Conservation (phyloP, 805 yeast species). For the Myxozyma nipponensis region DNA sequence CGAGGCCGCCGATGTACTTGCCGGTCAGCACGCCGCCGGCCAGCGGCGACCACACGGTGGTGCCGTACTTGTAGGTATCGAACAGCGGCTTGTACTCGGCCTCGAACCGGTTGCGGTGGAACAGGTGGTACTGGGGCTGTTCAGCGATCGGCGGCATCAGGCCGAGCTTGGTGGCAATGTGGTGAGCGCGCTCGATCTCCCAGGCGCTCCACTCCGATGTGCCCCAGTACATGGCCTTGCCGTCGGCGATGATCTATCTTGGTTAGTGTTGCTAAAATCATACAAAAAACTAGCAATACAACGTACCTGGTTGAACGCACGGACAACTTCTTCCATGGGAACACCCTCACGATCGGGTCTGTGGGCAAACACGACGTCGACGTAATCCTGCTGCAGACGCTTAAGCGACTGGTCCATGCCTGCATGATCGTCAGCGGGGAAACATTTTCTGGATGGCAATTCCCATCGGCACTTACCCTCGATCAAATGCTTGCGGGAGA, state of each 20-base stretch:
- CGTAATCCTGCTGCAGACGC: slow-evolving; percentile 36
- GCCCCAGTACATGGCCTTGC: slow-evolving; percentile 38
- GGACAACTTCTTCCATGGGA: slow-evolving; percentile 37
- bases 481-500: slow-evolving; percentile 36
- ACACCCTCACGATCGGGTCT: slow-evolving; percentile 33
- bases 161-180: slow-evolving; percentile 35
- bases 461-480: slow-evolving; percentile 23
- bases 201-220: slow-evolving; percentile 37
- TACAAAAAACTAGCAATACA: neutral
- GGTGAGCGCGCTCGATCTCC: slow-evolving; percentile 37
- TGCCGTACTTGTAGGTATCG: slow-evolving; percentile 34
- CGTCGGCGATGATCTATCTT: slow-evolving; percentile 34
- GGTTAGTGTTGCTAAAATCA: too few species aligned
- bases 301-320: slow-evolving; percentile 31
- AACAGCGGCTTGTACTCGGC: slow-evolving; percentile 34
- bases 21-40: slow-evolving; percentile 38
- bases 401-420: slow-evolving; percentile 34
- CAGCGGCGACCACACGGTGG: slow-evolving; percentile 36
- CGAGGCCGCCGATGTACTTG: slow-evolving; percentile 34
- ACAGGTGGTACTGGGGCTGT: slow-evolving; percentile 34
- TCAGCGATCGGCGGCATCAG: slow-evolving; percentile 36
- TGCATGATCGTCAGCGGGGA: too few species aligned
- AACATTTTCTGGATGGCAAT: too few species aligned
- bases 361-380: slow-evolving; percentile 37
- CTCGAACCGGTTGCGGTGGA: slow-evolving; percentile 34